Evolutionary conservation across 495 filamentous ascomycete species (phyloP).

Genomic region (Articulospora tetracladia): DNA sequence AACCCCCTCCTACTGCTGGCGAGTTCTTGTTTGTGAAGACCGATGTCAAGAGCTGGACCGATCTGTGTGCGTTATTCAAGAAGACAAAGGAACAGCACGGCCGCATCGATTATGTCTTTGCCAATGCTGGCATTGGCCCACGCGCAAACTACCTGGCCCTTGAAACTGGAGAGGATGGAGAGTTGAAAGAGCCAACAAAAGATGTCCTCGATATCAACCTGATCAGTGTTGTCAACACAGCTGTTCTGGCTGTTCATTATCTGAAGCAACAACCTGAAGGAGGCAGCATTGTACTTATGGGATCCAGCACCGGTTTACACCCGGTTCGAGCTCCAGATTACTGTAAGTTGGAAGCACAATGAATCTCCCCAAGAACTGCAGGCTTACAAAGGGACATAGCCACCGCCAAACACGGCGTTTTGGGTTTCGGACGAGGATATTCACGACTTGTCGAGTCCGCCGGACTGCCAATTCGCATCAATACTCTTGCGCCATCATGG

Average conservation of each 20-base stretch:
- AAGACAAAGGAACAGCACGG: constrained; percentile 33
- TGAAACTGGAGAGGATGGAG: constrained; percentile 35
- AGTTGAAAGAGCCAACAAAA: constrained; percentile 37
- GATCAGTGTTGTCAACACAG: constrained; percentile 37
- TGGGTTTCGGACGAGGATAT: constrained; percentile 3
- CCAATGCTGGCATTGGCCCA: constrained; percentile 43
- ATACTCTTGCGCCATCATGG: constrained; percentile 41
- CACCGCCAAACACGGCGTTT: background rate
- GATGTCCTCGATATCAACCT: constrained; percentile 41
- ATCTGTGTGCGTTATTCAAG: constrained; percentile 37
- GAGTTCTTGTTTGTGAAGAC: constrained; percentile 30
- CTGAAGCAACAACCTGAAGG: constrained; percentile 32
- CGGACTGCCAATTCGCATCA: constrained; percentile 14
- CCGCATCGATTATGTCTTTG: constrained; percentile 47
- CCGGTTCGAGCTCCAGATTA: constrained; percentile 2
- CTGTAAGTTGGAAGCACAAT: background rate
- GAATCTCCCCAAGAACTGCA: background rate
- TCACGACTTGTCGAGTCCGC: background rate
- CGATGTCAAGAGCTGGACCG: constrained; percentile 40
- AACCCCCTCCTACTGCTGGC: constrained; percentile 21
- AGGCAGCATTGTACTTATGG: constrained; percentile 36
- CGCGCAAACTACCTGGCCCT: constrained; percentile 35
- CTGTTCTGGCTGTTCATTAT: constrained; percentile 34
- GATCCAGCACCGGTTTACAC: constrained; percentile 31
- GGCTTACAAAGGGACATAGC: background rate